These are phyloP conservation scores for Boletus bicolor DNA, from an alignment of 768 basidiomycete species.

Conservation along the genomic window DNA sequence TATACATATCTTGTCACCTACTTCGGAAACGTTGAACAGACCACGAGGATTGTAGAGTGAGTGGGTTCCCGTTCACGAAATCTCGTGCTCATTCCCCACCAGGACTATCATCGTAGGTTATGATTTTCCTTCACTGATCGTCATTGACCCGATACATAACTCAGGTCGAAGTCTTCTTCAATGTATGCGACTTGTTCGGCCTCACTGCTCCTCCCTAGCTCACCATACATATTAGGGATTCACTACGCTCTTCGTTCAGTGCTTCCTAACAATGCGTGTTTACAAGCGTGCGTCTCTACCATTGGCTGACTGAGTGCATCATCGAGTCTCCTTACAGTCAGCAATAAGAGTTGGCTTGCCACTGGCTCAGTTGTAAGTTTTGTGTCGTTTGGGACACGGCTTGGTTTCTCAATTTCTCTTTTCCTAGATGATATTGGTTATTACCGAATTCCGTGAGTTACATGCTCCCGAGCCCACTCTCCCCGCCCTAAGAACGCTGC, in stretches of 20 bases:
- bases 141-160: constrained; percentile 7
- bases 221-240: constrained; percentile 26
- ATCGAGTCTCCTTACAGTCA: constrained; percentile 36
- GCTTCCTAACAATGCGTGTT: constrained; percentile 49
- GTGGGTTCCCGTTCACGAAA: constrained; percentile 11
- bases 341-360: constrained; percentile 42
- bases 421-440: constrained; percentile 29
- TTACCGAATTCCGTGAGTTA: constrained; percentile 38
- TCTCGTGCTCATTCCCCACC: background rate
- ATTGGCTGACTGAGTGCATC: background rate
- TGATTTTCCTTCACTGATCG: background rate
- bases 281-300: constrained; percentile 41
- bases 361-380: constrained; percentile 30
- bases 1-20: constrained; percentile 48
- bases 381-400: background rate
- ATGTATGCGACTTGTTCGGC: constrained; percentile 25
- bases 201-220: background rate
- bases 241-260: constrained; percentile 51
- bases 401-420: background rate
- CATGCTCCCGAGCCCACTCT: background rate
- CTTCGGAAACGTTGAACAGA: constrained; percentile 29
- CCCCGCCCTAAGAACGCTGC: constrained; percentile 2
- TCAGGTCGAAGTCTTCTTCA: constrained; percentile 49
- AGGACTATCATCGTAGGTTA: constrained; percentile 25
- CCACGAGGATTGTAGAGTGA: constrained; percentile 41